Base-by-base conservation (phyloP, 495 filamentous ascomycete genomes). In the Astrothelium subdiscretum region DNA sequence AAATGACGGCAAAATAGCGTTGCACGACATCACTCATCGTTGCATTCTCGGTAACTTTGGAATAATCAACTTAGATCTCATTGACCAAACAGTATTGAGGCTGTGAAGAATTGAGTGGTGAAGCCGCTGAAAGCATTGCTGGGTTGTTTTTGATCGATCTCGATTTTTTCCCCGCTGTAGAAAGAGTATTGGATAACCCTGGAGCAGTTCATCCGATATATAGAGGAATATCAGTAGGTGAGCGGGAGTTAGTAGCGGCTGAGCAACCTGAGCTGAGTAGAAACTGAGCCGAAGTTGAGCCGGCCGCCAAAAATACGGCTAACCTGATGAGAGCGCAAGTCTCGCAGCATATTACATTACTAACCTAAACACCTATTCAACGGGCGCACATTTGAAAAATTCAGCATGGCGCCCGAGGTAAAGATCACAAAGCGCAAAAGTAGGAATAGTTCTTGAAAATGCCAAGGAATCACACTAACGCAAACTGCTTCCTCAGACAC, bases 341-440 rank as follows among this genome's bases (percentile, higher is more conserved):
- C n/a, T n/a, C n/a, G n/a, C n/a, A n/a, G n/a, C n/a, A n/a, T n/a
- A n/a, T n/a, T n/a, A n/a, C n/a, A n/a, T n/a, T n/a, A n/a, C n/a
- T n/a, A n/a, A n/a, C n/a, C n/a, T n/a, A n/a, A n/a, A n/a, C n/a
- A n/a, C n/a, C n/a, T n/a, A 48, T 48, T 38, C 18, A n/a, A 48
- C 42, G 13, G 42, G 18, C 42, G 3, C 20, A 3, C 10, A 58
- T 58, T 48, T 48, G 64, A 69, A 66, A 67, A 57, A 59, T 61
- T 63, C 60, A 54, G 57, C 57, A 91, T 91, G 88, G 85, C 87
- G 32, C 81, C 85, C 59, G 86, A 87, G 69, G 78, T 81, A 63
- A 86, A 85, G 64, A 79, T 78, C 62, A 88, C 83, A 70, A 90
- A 90, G 77, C 79, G 85, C 70, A 91, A 89, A 78, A 81, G 88